These are phyloP conservation scores for Prunus armeniaca DNA, from an alignment of 306 rosid species.

Conservation along the genomic window DNA sequence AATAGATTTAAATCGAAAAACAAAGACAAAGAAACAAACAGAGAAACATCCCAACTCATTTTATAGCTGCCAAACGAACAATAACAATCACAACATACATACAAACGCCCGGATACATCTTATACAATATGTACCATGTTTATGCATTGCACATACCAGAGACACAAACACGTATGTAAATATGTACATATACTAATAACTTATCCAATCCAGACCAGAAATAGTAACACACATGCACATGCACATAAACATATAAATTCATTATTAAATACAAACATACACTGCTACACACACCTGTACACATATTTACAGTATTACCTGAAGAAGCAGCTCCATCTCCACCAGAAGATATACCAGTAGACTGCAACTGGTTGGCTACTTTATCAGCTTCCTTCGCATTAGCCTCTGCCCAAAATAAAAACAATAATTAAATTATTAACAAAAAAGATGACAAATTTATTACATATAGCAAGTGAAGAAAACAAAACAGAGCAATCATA, in stretches of 20 bases:
- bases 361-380: constrained; percentile 67
- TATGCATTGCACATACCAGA: not conserved
- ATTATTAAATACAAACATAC: not conserved
- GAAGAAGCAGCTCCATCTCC: constrained; percentile 84
- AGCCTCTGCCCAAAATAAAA: constrained; percentile 42
- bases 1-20: not conserved
- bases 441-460: not conserved
- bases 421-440: not conserved
- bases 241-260: not conserved
- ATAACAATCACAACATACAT: constrained; percentile 11
- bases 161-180: not conserved
- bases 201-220: not conserved
- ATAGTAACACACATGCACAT: no score
- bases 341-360: constrained; percentile 53
- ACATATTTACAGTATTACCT: constrained; percentile 33
- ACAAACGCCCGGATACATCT: not conserved
- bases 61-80: constrained; percentile 3
- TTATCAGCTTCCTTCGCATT: constrained; percentile 63
- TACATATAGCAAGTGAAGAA: not conserved
- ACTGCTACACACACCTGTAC: not conserved
- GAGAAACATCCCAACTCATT: not conserved
- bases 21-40: not conserved
- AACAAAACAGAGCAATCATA: not conserved
- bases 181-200: not conserved
- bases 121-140: not conserved